A percentile compares a stretch with the other conserved stretches of the same genome.
Evolutionary conservation across 352 stramenopile species (phyloP).

Genomic region (Thraustochytrium sp.): DNA sequence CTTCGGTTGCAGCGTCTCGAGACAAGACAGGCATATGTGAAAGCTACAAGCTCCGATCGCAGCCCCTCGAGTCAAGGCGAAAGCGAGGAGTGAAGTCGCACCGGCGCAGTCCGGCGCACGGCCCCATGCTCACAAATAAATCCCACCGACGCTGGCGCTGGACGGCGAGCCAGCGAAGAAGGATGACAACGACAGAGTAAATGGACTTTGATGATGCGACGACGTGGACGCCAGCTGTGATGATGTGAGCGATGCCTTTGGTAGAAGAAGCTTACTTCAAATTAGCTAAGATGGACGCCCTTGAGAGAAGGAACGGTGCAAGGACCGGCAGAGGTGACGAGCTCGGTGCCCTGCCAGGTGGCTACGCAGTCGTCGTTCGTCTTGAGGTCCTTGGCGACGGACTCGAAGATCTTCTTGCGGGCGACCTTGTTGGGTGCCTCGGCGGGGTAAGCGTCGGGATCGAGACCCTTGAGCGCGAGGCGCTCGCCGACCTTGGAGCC

Average conservation of each 20-base stretch:
- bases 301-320: conserved; percentile 9
- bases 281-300: neutral
- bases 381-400: conserved; percentile 58
- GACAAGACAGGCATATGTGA: too few relatives aligned
- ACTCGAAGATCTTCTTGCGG: conserved; percentile 78
- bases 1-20: too few relatives aligned
- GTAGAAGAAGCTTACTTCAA: too few relatives aligned
- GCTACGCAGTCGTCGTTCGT: conserved; percentile 56
- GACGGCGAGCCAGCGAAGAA: too few relatives aligned
- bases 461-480: conserved; percentile 69
- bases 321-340: conserved; percentile 4
- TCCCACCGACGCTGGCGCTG: too few relatives aligned
- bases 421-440: conserved; percentile 60
- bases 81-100: too few relatives aligned
- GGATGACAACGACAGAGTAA: too few relatives aligned
- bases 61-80: too few relatives aligned
- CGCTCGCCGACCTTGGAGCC: conserved; percentile 83
- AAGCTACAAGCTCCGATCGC: too few relatives aligned
- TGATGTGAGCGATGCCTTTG: neutral
- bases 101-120: too few relatives aligned
- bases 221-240: neutral
- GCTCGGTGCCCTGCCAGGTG: conserved; percentile 20
- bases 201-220: too few relatives aligned
- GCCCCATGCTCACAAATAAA: too few relatives aligned
- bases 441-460: conserved; percentile 44